Base-by-base conservation (phyloP, 2,329 filamentous ascomycete genomes). In the Coniochaeta pulveracea region DNA sequence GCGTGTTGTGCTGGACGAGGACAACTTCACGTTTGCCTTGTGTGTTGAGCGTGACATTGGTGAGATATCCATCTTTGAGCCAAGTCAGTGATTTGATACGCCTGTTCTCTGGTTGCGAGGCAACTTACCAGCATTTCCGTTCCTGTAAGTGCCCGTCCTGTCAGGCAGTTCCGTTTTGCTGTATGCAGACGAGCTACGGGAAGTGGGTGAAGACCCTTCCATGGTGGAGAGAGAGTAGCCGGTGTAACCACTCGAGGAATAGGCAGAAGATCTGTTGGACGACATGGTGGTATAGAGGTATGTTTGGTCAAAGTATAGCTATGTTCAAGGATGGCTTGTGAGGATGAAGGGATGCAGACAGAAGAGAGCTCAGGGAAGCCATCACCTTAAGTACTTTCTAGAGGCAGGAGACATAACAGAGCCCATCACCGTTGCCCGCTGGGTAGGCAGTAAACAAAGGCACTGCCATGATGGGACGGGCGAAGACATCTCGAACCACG, bases 111-210 rank as follows among this genome's bases (percentile, higher is more conserved):
- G 18, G 15, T 11, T 9, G 19, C 6, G 6, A 14, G 3, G n/a
- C 15, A 14, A 31, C 28, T 10, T 31, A 31, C 28, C 28, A 15
- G 28, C 4, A 19, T 3, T 10, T 6, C 28, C 18, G n/a, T 10
- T 22, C n/a, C 28, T 17, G 15, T 31, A 31, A 16, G 28, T 22
- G 6, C 28, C 28, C 6, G 28, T 31, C 18, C 19, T 14, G 15
- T 31, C 18, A 10, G 18, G 18, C 4, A n/a, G n/a, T n/a, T n/a
- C n/a, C n/a, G 3, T 19, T 21, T 6, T 9, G 28, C 22, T 31
- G 5, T 17, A 21, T 5, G 28, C 28, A 31, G 28, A 21, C 28
- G 28, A 22, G 28, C 28, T 31, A 19, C 28, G 28, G 15, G 28
- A 31, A 19, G 18, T 31, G 5, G 28, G 10, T 3, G 28, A 22